Percentiles rank a stretch among this genome's conserved stretches.
Conservation (phyloP, 2,329 filamentous ascomycete species). For the Aspergillus floridensis region DNA sequence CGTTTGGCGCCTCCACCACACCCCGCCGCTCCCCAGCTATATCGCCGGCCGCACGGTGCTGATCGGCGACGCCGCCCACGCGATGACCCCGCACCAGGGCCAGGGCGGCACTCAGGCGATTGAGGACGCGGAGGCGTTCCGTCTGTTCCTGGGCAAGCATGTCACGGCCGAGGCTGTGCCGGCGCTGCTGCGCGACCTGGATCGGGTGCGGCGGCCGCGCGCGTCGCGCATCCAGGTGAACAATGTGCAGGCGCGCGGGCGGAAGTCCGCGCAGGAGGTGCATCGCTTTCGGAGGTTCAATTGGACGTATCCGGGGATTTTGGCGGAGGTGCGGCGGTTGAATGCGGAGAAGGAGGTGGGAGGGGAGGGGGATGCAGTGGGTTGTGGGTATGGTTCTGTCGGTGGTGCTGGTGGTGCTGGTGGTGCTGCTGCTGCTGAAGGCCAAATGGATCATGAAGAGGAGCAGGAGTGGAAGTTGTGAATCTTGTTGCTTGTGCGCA, state of each 20-base stretch:
- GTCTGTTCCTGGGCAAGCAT: neutral
- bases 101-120: slow-evolving; percentile 14
- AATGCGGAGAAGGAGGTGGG: neutral
- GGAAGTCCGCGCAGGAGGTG: neutral
- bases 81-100: slow-evolving; percentile 24
- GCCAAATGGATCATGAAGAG: no score
- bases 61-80: slow-evolving; percentile 24
- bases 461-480: no score
- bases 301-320: slow-evolving; percentile 10
- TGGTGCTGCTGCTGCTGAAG: no score
- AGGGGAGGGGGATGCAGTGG: no score
- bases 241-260: neutral
- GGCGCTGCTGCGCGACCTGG: slow-evolving; percentile 7
- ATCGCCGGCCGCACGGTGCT: slow-evolving; percentile 19
- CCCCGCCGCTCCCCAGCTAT: slow-evolving; percentile 15
- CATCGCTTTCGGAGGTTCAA: neutral
- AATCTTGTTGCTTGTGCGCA: no score
- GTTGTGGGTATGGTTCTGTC: no score
- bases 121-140: slow-evolving; percentile 14
- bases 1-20: slow-evolving; percentile 12
- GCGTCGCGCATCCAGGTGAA: slow-evolving; percentile 9
- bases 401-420: no score
- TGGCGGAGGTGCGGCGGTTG: neutral
- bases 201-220: slow-evolving; percentile 5
- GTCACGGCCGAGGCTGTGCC: neutral